Evolutionary conservation across 495 filamentous ascomycete species (phyloP), one percentile per base, ranked within the genome.

Genomic region (Lasiosphaeris hirsuta): DNA sequence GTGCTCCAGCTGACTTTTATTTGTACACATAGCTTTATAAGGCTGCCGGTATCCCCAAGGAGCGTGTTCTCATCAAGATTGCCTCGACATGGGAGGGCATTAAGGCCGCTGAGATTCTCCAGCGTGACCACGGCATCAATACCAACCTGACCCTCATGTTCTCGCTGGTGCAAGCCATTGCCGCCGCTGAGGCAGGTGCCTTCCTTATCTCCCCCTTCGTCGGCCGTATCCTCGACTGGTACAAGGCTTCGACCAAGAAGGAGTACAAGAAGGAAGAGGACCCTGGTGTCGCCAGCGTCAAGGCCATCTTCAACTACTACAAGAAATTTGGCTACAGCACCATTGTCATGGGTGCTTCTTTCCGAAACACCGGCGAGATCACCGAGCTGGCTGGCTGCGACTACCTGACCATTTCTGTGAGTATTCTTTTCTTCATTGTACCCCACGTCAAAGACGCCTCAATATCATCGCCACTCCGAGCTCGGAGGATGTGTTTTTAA

Each of bases 141-240:
- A 88, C 84, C 86, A 99, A 99, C 84, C 80, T 99, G 68, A 99
- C 94, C 51, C 91, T 99, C 72, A 93, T 99, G 88, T 99, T 99
- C 86, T 97, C 94, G 17, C 78, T 86, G 58, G 84, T 87, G 57
- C 94, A 99, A 84, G 94, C 94, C 69, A 96, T 97, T 72, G 92
- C 92, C 62, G 94, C 86, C 64, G 94, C 94, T 51, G 94, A 98
- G 81, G 94, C 95, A 60, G 91, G 91, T 69, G 91, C 94, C 65
- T 97, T 88, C 90, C 86, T 99, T 68, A 97, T 99, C 81, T 97
- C 95, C 35, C 94, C 94, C 72, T 99, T 99, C 81, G 94, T 99
- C 59, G 94, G 94, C 74, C 92, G 94, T 74, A 99, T 99, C 74
- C 87, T 99, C 56, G 94, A 99, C 78, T 99, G 93, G 93, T 96